phyloP scores from a whole-genome alignment of 371 early-diverging fungal species.

The Globomyces sp. region DNA sequence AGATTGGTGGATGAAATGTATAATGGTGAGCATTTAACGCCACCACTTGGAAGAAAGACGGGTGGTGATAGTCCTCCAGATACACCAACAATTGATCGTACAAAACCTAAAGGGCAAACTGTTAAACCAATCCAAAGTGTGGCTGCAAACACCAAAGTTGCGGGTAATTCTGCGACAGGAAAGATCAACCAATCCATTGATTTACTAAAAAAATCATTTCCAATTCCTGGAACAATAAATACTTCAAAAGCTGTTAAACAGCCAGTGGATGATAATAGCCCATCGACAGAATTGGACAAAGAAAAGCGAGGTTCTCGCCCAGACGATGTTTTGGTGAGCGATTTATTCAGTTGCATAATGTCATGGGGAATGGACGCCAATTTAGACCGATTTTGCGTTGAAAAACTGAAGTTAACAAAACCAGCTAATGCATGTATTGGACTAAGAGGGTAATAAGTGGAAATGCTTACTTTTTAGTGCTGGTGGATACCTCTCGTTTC shows the following conservation, averaged over 20 bases:
- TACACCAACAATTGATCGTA: too few species aligned
- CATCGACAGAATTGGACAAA: background rate
- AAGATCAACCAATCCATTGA: slow-evolving; percentile 8
- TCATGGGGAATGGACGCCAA: slow-evolving; percentile 57
- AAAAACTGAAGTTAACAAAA: slow-evolving; percentile 29
- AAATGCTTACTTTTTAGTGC: background rate
- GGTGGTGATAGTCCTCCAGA: too few species aligned
- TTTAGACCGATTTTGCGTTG: slow-evolving; percentile 42
- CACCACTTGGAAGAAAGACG: background rate
- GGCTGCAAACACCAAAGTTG: slow-evolving; percentile 27
- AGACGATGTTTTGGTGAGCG: slow-evolving; percentile 39
- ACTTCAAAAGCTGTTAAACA: slow-evolving; percentile 15
- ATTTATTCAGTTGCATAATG: slow-evolving; percentile 48
- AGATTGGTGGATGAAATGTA: slow-evolving; percentile 43
- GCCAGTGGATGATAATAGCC: background rate
- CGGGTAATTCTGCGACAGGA: slow-evolving; percentile 16
- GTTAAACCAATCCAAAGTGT: slow-evolving; percentile 5
- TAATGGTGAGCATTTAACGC: slow-evolving; percentile 13
- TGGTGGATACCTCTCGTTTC: slow-evolving; percentile 2
- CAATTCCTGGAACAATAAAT: slow-evolving; percentile 7
- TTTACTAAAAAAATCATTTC: background rate
- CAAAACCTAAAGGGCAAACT: too few species aligned
- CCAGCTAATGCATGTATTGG: slow-evolving; percentile 51
- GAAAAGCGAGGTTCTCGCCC: slow-evolving; percentile 17
- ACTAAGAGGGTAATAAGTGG: slow-evolving; percentile 55